Percentiles rank a stretch among this genome's conserved stretches.
Conservation (phyloP, 2,329 filamentous ascomycete species). For the Xenoacremonium recifei region DNA sequence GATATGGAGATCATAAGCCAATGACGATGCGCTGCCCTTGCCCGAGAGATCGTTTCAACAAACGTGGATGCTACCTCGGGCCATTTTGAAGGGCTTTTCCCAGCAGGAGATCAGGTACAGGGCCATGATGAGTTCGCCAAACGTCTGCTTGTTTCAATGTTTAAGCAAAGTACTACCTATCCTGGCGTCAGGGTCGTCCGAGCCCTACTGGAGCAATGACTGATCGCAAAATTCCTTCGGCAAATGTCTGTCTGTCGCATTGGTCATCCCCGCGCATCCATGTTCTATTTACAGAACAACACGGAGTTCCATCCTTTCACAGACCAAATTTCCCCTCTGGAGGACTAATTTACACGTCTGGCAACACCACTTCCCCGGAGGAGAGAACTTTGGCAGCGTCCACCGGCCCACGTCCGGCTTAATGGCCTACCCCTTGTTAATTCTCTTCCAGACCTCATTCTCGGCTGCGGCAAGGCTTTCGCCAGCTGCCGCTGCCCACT, state of each 20-base stretch:
- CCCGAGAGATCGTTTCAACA: conserved; percentile 18
- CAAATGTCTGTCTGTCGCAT: conserved; percentile 12
- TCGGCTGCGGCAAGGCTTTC: conserved; percentile 58
- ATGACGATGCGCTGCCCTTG: conserved; percentile 16
- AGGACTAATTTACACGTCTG: conserved; percentile 22
- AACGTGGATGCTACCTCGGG: conserved; percentile 11
- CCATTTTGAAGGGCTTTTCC: neutral
- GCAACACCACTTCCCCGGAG: conserved; percentile 15
- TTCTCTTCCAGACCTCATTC: conserved; percentile 60
- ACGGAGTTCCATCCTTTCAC: conserved; percentile 16
- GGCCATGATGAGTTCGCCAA: conserved; percentile 6
- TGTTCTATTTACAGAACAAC: conserved; percentile 26
- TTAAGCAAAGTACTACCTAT: too few relatives aligned
- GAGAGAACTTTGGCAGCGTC: too few relatives aligned
- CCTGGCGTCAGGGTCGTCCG: too few relatives aligned
- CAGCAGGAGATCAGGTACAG: neutral
- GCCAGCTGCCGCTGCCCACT: conserved; percentile 56
- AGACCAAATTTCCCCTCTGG: conserved; percentile 13
- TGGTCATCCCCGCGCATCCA: conserved; percentile 11
- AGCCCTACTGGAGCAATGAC: too few relatives aligned
- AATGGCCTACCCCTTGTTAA: conserved; percentile 52
- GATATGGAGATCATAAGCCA: conserved; percentile 25
- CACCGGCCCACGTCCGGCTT: conserved; percentile 1
- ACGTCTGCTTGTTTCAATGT: conserved; percentile 9
- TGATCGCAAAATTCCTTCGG: conserved; percentile 6